Evolutionary conservation across 305 asterid genomes (phyloP).

Genomic region (Plantago coronopus): DNA sequence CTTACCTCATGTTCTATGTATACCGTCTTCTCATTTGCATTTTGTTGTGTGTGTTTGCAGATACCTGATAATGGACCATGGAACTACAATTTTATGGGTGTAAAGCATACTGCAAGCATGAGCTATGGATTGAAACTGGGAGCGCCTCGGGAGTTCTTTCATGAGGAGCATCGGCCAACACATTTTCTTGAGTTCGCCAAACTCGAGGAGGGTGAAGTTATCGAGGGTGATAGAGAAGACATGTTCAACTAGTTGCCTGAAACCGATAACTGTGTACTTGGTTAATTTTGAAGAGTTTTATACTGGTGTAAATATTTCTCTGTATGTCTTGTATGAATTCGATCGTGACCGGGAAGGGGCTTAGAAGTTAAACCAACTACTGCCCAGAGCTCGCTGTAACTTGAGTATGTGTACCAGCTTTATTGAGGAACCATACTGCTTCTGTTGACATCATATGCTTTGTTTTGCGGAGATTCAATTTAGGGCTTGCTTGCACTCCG

Average conservation of each 20-base stretch:
- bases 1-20: neutral
- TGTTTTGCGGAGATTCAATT: no score
- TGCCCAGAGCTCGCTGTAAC: no score
- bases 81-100: constrained; percentile 98
- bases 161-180: constrained; percentile 91
- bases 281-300: no score
- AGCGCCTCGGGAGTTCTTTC: constrained; percentile 79
- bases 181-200: constrained; percentile 95
- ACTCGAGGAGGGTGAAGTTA: constrained; percentile 86
- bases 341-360: no score
- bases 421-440: no score
- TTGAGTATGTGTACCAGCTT: no score
- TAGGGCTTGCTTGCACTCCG: no score
- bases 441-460: no score
- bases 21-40: neutral
- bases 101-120: constrained; percentile 84
- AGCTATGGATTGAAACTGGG: constrained; percentile 88
- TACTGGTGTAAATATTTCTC: no score
- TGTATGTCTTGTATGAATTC: no score
- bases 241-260: constrained; percentile 31
- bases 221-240: constrained; percentile 92
- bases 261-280: neutral
- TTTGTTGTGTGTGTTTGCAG: constrained; percentile 29
- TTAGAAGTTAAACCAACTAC: no score
- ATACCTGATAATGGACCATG: constrained; percentile 93